Conservation (phyloP, 257 asterid genomes). For the Solanum tarijense region DNA sequence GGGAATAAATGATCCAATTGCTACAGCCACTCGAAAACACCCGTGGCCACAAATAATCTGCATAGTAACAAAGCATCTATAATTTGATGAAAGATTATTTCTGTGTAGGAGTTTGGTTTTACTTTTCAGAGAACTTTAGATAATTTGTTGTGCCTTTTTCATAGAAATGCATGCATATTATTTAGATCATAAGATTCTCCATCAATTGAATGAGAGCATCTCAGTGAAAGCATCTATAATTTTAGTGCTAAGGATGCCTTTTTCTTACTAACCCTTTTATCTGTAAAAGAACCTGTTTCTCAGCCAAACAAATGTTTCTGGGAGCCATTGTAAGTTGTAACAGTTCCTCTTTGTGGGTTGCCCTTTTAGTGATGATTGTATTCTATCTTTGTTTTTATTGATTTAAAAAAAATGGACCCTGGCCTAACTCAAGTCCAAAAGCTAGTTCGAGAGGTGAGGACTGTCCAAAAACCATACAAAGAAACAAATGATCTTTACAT, state of each 20-base stretch:
- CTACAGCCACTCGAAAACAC: constrained; percentile 4
- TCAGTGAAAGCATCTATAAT: neutral
- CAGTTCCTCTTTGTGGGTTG: neutral
- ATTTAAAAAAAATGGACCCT: neutral
- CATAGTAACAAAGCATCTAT: neutral
- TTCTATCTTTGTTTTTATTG: neutral
- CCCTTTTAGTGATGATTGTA: neutral
- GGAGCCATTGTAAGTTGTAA: neutral
- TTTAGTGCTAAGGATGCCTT: neutral
- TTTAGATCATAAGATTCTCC: neutral
- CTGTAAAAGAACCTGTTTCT: neutral
- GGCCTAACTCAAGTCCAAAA: neutral
- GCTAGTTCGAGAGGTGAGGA: neutral
- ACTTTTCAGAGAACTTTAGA: neutral
- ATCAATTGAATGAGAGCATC: neutral
- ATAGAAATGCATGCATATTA: neutral
- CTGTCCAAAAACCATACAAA: neutral
- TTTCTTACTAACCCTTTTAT: neutral
- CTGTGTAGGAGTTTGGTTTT: neutral
- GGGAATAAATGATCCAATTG: neutral
- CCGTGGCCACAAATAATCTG: constrained; percentile 2
- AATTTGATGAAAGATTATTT: neutral
- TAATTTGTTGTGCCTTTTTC: neutral
- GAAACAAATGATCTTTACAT: neutral
- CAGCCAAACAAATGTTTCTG: neutral